Conservation (phyloP, 169 alveolate genomes). For the Plasmodium falciparum region DNA sequence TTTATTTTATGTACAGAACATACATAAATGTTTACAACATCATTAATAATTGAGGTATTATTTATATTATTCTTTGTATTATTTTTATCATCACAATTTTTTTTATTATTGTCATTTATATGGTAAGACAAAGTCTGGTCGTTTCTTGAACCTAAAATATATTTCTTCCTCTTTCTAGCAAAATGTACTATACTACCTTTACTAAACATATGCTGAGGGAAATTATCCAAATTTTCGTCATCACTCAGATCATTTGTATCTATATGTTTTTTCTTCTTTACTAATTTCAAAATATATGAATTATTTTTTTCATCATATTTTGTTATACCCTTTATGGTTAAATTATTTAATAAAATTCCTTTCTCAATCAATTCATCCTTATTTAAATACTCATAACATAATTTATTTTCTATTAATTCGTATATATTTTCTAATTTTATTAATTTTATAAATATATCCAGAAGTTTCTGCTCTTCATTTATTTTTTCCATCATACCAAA, state of each 20-base stretch:
- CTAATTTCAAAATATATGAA: slow-evolving; percentile 43
- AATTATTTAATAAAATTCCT: slow-evolving; percentile 37
- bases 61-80: slow-evolving; percentile 1
- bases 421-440: slow-evolving; percentile 43
- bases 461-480: neutral
- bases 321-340: slow-evolving; percentile 37
- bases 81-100: neutral
- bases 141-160: slow-evolving; percentile 1
- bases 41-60: neutral
- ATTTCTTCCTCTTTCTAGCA: slow-evolving; percentile 60
- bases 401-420: slow-evolving; percentile 46
- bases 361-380: slow-evolving; percentile 68
- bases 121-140: neutral
- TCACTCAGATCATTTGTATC: slow-evolving; percentile 61
- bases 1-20: slow-evolving; percentile 71
- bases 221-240: slow-evolving; percentile 67
- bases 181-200: slow-evolving; percentile 70
- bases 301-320: slow-evolving; percentile 37
- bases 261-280: slow-evolving; percentile 24
- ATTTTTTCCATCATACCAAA: neutral
- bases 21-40: slow-evolving; percentile 25
- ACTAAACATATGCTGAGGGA: slow-evolving; percentile 24
- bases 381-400: slow-evolving; percentile 56
- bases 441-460: slow-evolving; percentile 33
- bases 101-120: neutral